A percentile compares a stretch with the other conserved stretches of the same genome.
These are phyloP conservation scores for Mollisia scopiformis DNA, from an alignment of 2,329 filamentous ascomycete species.

Conservation along the genomic window DNA sequence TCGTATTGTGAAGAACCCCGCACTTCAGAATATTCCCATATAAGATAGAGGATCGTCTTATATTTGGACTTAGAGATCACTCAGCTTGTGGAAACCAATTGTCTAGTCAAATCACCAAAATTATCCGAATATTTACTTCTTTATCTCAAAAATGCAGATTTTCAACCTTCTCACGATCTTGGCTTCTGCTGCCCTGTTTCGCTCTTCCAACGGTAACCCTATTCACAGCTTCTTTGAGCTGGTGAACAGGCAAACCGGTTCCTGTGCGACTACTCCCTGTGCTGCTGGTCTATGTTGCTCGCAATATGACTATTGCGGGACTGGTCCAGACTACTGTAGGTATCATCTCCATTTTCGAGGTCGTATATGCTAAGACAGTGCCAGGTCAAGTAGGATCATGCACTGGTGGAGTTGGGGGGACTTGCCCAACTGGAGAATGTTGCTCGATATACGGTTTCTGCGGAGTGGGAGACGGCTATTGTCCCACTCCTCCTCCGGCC, in stretches of 20 bases:
- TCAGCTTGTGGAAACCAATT: no score
- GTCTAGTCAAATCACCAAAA: no score
- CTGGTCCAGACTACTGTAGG: constrained; percentile 9
- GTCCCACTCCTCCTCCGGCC: not conserved
- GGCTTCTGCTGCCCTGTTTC: not conserved
- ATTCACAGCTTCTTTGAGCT: not conserved
- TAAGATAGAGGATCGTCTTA: not conserved
- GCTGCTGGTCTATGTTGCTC: constrained; percentile 19
- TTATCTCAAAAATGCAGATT: not conserved
- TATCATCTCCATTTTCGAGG: not conserved
- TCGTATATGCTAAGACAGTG: not conserved
- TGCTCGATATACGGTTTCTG: not conserved
- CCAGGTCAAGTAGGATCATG: not conserved
- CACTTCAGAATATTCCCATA: not conserved
- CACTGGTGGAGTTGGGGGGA: no score
- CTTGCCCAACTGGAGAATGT: not conserved
- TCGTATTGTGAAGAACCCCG: not conserved
- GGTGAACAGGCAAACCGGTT: not conserved
- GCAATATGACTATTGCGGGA: constrained; percentile 17
- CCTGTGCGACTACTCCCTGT: constrained; percentile 21
- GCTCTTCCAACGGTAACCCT: not conserved
- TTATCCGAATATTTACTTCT: not conserved
- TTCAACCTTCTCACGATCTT: not conserved
- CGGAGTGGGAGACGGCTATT: not conserved
- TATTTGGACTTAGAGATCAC: no score